phyloP scores from a whole-genome alignment of 2,329 filamentous ascomycete genomes.

The Fusarium sp. region DNA sequence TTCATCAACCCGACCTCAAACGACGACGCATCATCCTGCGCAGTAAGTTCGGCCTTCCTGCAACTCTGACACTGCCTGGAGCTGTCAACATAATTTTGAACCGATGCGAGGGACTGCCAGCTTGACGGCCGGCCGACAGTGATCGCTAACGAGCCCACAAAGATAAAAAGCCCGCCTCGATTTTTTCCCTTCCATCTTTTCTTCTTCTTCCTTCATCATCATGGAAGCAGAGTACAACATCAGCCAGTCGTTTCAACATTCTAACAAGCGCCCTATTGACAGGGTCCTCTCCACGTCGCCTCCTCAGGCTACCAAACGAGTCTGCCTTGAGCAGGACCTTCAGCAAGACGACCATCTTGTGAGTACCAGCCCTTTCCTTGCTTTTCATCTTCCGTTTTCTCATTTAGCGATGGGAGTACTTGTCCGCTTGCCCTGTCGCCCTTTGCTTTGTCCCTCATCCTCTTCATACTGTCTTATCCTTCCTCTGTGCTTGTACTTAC shows the following conservation, averaged over 20 bases:
- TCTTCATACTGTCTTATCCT: background rate
- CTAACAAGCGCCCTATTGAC: conserved; percentile 9
- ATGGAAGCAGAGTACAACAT: conserved; percentile 1
- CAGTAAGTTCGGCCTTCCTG: background rate
- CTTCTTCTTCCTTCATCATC: background rate
- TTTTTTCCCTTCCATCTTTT: background rate
- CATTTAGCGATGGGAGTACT: background rate
- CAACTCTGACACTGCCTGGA: background rate
- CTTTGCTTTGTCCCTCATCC: background rate
- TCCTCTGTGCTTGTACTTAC: background rate
- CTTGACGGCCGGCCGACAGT: background rate
- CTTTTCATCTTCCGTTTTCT: no score
- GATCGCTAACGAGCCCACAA: background rate
- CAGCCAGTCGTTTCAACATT: background rate
- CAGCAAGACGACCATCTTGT: background rate
- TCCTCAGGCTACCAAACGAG: background rate
- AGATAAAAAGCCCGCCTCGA: background rate
- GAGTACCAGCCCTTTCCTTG: background rate
- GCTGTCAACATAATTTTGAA: background rate
- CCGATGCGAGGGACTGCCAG: background rate
- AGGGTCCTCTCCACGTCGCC: background rate
- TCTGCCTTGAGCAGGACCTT: background rate
- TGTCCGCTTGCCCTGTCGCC: background rate
- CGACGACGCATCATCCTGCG: background rate
- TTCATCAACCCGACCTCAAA: background rate